Base-by-base conservation (phyloP, 208 protist species). In the Trypanosoma avium region DNA sequence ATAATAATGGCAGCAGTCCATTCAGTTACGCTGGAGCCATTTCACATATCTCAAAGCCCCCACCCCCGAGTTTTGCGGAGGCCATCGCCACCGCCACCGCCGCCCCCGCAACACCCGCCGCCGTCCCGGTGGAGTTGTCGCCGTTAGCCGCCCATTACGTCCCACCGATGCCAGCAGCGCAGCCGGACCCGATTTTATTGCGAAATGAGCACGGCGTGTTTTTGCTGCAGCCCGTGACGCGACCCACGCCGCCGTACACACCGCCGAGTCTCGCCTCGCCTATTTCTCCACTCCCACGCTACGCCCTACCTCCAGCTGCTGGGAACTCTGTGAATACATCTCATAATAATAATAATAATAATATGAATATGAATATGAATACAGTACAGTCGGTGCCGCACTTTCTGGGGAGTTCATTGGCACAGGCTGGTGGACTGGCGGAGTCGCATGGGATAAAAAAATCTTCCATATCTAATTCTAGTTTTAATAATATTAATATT, bases 181-280 rank as follows among this genome's bases (percentile, higher is more conserved):
- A 75, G 48, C 75, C 76, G 57, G 88, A 94, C 50, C 69, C 77
- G 10, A 83, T 94, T 61, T 61, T 94, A 22, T 70, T 94, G 45
- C 84, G 88, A 67, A 94, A 90, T 64, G 54, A 64, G 32, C 82
- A 92, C 60, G 88, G 88, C n/a, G 78, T 94, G 6, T 94, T 94
- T 60, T 56, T 94, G 19, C 70, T 94, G 62, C 74, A 86, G 36
- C 79, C 84, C 3, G 46, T 80, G 29, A 9, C 40, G 21, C 62
- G 63, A 29, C 73, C 75, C 22, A 67, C 63, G 5, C 84, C 84
- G 63, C 84, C 81, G 46, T 94, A 91, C 80, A 88, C 81, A 7
- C 84, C 88, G 21, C 75, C 75, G 38, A 61, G 61, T 67, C 59
- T 63, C 21, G 73, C 79, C 8, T 83, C 88, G 27, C 84, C 88